Percentiles rank a stretch among this genome's conserved stretches.
phyloP scores from a whole-genome alignment of 2,329 filamentous ascomycete genomes.

The Apiospora rasikravindrae region DNA sequence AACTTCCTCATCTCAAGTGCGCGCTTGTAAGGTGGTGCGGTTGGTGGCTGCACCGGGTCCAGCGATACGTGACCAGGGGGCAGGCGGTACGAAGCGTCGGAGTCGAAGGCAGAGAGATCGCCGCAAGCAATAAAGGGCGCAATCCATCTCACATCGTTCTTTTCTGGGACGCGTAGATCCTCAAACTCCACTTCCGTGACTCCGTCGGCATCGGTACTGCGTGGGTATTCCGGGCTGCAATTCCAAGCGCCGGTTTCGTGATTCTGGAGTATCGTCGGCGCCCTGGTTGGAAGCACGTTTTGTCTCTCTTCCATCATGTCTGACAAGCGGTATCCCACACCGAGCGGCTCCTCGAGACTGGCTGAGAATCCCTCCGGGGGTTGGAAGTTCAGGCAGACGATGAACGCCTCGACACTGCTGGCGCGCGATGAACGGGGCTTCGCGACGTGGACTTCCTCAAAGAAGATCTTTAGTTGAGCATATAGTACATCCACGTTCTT shows the following conservation, averaged over 20 bases:
- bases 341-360: conserved; percentile 76
- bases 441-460: conserved; percentile 84
- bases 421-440: conserved; percentile 95
- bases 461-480: conserved; percentile 91
- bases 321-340: conserved; percentile 62
- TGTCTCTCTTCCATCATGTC: conserved; percentile 52
- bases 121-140: conserved; percentile 97
- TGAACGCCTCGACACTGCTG: conserved; percentile 95
- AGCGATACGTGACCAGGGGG: conserved; percentile 86
- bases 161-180: conserved; percentile 44
- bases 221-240: conserved; percentile 27
- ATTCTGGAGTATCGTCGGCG: conserved; percentile 53
- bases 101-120: conserved; percentile 92
- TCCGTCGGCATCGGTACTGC: conserved; percentile 37
- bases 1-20: conserved; percentile 84
- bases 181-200: conserved; percentile 58
- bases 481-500: conserved; percentile 96
- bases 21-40: conserved; percentile 91
- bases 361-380: conserved; percentile 79
- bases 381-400: conserved; percentile 89
- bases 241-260: conserved; percentile 51
- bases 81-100: conserved; percentile 90
- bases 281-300: conserved; percentile 47
- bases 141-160: conserved; percentile 73
- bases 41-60: conserved; percentile 93